Conservation (phyloP, 2,329 filamentous ascomycete species). For the Tolypocladium paradoxum region DNA sequence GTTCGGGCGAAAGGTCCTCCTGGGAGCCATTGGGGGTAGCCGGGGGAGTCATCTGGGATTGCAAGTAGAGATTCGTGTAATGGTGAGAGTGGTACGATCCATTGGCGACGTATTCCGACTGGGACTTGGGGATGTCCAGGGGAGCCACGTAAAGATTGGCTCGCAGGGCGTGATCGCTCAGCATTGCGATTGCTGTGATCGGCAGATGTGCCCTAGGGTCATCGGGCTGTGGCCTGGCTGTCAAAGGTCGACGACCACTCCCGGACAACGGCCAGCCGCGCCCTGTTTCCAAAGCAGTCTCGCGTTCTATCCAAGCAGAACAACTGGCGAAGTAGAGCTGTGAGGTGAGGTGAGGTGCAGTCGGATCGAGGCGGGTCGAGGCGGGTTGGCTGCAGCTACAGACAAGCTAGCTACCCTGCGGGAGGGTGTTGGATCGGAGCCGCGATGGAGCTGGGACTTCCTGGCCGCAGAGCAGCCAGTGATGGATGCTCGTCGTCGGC, state of each 20-base stretch:
- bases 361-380: not conserved
- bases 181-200: constrained; percentile 23
- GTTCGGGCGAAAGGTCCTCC: constrained; percentile 39
- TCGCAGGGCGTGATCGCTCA: constrained; percentile 34
- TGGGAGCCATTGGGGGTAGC: constrained; percentile 60
- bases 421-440: not conserved
- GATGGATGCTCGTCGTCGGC: not conserved
- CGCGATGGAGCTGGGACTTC: not conserved
- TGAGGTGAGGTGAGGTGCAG: not conserved
- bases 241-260: constrained; percentile 7
- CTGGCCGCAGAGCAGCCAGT: not conserved
- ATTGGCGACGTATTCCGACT: constrained; percentile 15
- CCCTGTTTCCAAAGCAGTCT: not conserved
- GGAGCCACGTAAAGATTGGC: constrained; percentile 53
- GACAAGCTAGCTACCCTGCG: not conserved
- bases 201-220: constrained; percentile 14
- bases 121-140: constrained; percentile 39
- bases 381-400: not conserved
- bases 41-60: constrained; percentile 65
- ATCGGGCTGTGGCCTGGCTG: constrained; percentile 13
- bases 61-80: constrained; percentile 30
- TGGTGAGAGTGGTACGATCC: constrained; percentile 17
- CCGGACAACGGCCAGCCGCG: constrained; percentile 1
- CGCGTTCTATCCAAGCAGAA: not conserved
- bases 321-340: not conserved